Base-by-base conservation (phyloP, 2,329 filamentous ascomycete species). In the Phoma sp. region DNA sequence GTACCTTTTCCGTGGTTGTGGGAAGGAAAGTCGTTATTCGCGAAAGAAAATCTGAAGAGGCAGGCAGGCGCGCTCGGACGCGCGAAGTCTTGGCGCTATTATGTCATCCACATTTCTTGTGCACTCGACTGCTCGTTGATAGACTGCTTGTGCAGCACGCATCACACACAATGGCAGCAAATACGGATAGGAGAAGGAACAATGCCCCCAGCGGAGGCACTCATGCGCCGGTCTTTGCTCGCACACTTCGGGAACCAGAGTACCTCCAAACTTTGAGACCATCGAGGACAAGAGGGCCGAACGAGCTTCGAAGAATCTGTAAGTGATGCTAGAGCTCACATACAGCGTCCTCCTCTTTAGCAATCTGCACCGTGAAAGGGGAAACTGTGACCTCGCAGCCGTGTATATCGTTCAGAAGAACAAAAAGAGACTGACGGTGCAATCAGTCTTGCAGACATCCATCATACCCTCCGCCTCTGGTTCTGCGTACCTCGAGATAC, bases 381-480 rank as follows among this genome's bases (percentile, higher is more conserved):
- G 9, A 9, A 29, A 9, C 27, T 3, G 9, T 29, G 1, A 6
- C 9, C 9, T 29, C 27, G 18, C 18, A 18, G 18, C 2, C 18
- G 18, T 18, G 18, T 2, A 18, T 36, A 24, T 7, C 24, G 30
- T 18, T 18, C 18, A 18, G 18, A 2, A 18, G 18, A 18, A 10
- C 27, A 10, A 24, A 23, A 4, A 25, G 3, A 43, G 4, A 48
- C 58, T 74, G 62, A 66, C 9, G 25, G 13, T 22, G 14, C n/a
- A 11, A 14, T 23, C 14, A 96, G 92, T 93, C 73, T 81, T 98
- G 39, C 92, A 95, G 74, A 97, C 93, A 7, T 92, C 92, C 23
- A 85, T 98, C 4, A 93, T 95, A 0, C 93, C 95, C 14, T 96
- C 93, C 11, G 95, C 95, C 10, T 95, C 91, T 43, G 95, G 95